A percentile compares a stretch with the other conserved stretches of the same genome.
Evolutionary conservation across 2,329 filamentous ascomycete species (phyloP).

Genomic region (Pseudocercospora cruenta): DNA sequence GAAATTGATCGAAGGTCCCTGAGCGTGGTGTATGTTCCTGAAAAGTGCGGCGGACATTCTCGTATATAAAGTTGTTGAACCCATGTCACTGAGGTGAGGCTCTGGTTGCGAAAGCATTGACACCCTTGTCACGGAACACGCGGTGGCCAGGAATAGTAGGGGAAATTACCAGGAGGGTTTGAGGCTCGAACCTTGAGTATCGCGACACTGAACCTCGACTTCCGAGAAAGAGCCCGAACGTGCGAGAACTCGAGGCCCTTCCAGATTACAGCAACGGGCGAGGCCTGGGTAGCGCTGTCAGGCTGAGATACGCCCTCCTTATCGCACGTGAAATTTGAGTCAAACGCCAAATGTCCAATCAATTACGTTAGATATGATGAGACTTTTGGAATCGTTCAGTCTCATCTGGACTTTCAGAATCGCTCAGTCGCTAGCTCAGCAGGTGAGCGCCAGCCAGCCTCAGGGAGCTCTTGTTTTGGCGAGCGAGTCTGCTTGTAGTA

Average conservation of each 20-base stretch:
- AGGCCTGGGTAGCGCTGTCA: no score
- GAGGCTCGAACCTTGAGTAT: slow-evolving; percentile 1
- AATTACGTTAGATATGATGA: no score
- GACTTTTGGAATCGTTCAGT: no score
- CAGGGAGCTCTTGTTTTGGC: not conserved
- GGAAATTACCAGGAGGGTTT: not conserved
- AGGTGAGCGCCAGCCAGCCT: not conserved
- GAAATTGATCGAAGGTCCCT: not conserved
- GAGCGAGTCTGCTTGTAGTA: not conserved
- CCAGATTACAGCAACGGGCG: no score
- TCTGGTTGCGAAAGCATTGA: not conserved
- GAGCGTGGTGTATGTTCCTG: no score
- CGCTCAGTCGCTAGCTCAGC: slow-evolving; percentile 60
- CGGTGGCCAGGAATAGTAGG: slow-evolving; percentile 4
- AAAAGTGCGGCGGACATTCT: not conserved
- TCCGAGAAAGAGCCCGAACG: not conserved
- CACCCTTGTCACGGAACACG: not conserved
- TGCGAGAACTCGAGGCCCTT: not conserved
- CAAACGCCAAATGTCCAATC: no score
- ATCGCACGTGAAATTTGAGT: not conserved
- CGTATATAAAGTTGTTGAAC: not conserved
- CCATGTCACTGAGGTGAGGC: not conserved
- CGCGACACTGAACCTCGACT: not conserved
- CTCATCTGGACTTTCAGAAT: no score
- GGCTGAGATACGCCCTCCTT: no score